Evolutionary conservation across 805 yeast genomes (phyloP).

Genomic region (Myxozyma udenii): DNA sequence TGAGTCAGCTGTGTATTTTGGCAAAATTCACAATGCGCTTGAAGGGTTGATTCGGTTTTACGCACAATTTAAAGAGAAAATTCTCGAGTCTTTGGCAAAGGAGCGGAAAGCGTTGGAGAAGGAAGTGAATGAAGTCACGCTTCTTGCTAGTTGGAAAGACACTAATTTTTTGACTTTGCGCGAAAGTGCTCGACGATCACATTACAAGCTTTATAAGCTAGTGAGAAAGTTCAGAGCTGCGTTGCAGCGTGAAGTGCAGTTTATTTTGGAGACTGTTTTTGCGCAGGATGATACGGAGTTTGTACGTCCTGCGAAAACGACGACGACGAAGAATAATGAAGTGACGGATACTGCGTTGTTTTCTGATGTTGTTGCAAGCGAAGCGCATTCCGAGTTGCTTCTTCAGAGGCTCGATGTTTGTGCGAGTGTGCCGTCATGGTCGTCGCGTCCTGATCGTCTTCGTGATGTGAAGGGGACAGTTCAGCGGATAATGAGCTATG

Average conservation of each 20-base stretch:
- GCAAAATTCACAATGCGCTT: slow-evolving; percentile 44
- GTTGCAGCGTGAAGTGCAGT: not conserved
- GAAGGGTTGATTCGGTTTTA: slow-evolving; percentile 62
- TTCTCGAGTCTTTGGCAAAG: slow-evolving; percentile 47
- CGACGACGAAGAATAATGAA: not conserved
- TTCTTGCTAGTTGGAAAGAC: slow-evolving; percentile 96
- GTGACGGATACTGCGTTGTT: not conserved
- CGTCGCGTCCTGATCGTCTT: slow-evolving; percentile 54
- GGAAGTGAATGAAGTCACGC: slow-evolving; percentile 76
- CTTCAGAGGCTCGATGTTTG: not conserved
- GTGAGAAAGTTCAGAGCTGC: slow-evolving; percentile 75
- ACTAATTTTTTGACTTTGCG: slow-evolving; percentile 89
- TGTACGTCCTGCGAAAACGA: not conserved
- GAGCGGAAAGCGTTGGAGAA: slow-evolving; percentile 63
- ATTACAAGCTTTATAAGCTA: slow-evolving; percentile 74
- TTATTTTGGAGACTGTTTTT: not conserved
- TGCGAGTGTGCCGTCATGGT: slow-evolving; percentile 7
- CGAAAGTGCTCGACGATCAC: slow-evolving; percentile 90
- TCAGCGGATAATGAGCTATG: slow-evolving; percentile 55
- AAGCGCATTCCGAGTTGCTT: not conserved
- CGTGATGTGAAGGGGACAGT: slow-evolving; percentile 50
- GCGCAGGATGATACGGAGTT: not conserved
- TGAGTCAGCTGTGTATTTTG: slow-evolving; percentile 23
- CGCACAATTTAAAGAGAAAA: slow-evolving; percentile 55
- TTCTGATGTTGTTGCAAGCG: not conserved